Evolutionary conservation across 345 rosid species (phyloP), one percentile per base, ranked within the genome.

Genomic region (Carallia pectinifolia): DNA sequence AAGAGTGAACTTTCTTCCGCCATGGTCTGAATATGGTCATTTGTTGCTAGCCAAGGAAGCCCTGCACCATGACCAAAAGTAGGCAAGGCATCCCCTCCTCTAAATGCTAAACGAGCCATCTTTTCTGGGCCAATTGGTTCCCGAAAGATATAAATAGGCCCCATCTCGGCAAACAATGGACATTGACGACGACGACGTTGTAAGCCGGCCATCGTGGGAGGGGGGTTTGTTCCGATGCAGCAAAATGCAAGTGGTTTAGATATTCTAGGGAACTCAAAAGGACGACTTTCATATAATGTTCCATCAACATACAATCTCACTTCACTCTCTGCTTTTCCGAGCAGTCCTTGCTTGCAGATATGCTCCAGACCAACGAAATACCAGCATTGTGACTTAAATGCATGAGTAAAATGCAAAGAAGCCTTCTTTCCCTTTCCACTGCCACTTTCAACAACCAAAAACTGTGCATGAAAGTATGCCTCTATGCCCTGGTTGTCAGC

Each of bases 181-280:
- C 97, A 92, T 70, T 92, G 99, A 66, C 99, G 92, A 31, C 96
- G 98, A n/a, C 96, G 97, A 37, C 97, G 98, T 77, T 95, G 99
- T 72, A 95, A 85, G 68, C 98, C 99, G 74, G 99, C 97, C 86
- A 95, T 86, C 47, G 97, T 92, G 65, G 99, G 97, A 74, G 99
- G 97, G 31, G 99, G 98, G 75, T 95, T 95, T 72, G 99, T 95
- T 61, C 99, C 99, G 62, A 92, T 86, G 86, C 99, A 92, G 83
- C 98, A 95, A 82, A 95, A 95, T 18, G 98, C 87, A 69, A 92
- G 96, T 29, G 99, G 89, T 81, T 92, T 95, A 67, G 98, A 86
- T 77, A 95, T 90, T 34, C 97, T 88, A 81, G 96, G 96, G 71
- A 90, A 90, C 82, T 92, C 98, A 88, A 92, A 95, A 63, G 94